Base-by-base conservation (phyloP, 164 flowering plant genomes). In the Macadamia integrifolia region DNA sequence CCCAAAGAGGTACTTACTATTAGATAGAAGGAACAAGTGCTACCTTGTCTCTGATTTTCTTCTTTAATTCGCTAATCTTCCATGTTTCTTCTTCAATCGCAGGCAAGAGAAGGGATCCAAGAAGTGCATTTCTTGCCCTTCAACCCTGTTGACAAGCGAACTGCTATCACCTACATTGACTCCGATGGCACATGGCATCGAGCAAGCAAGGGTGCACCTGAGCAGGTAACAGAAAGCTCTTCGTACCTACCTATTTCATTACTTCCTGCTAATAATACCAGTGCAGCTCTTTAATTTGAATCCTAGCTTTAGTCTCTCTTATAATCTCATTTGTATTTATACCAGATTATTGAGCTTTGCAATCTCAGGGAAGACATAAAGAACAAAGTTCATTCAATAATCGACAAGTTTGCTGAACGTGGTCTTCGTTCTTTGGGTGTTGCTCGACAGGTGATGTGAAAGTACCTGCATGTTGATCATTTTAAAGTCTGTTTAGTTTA, bases 131-230 rank as follows among this genome's bases (percentile, higher is more conserved):
- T 89, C 85, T 30, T 89, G 56, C 94, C 94, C 49, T 89, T 89
- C 72, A 89, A 89, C 71, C 94, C 94, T 0, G 92, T 87, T 9
- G 92, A 86, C 0, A 89, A 89, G 80, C 85, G 92, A 15, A 89
- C 95, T 44, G 95, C 95, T 10, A 89, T 87, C 60, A 89, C 95
- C 67, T 89, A 86, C 75, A 73, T 80, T 23, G 89, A 86, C 62
- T 15, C 73, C 40, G 63, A 80, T 42, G 89, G 88, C 1, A 53
- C 83, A 31, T 89, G 96, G 96, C 84, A 86, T 62, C 71, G 97
- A 46, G 66, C 73, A 69, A 89, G 94, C 87, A 91, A 91, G 76
- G 97, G 97, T 58, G 94, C 97, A 49, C 97, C 97, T 35, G 97
- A 91, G 70, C 94, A 89, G 73, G 92, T 86, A 62, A 29, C 9